Evolutionary conservation across 2,329 filamentous ascomycete species (phyloP).

Genomic region (Balansia obtecta): DNA sequence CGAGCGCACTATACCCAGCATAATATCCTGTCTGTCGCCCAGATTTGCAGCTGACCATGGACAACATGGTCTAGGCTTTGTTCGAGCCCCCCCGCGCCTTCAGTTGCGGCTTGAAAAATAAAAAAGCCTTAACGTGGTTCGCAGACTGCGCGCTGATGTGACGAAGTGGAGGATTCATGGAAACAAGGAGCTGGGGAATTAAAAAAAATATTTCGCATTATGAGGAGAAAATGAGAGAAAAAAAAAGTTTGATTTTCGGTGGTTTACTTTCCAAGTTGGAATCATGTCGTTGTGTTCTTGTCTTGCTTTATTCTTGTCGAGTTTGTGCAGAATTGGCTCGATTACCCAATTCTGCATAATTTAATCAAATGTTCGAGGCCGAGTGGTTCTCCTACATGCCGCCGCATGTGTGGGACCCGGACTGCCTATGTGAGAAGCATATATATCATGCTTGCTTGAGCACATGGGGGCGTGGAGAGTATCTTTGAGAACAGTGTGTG

Average conservation of each 20-base stretch:
- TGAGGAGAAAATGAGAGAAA: neutral
- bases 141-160: slow-evolving; percentile 3
- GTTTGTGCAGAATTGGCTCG: neutral
- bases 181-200: neutral
- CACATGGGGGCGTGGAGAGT: slow-evolving; percentile 1
- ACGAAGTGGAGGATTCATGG: neutral
- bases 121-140: neutral
- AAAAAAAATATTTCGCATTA: neutral
- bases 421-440: neutral
- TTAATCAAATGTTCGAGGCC: neutral
- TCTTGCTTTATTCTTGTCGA: neutral
- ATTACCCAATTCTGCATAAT: neutral
- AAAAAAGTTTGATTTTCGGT: neutral
- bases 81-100: neutral
- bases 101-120: neutral
- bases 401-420: neutral
- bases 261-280: neutral
- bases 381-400: neutral
- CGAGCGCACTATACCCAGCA: slow-evolving; percentile 26
- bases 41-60: slow-evolving; percentile 19
- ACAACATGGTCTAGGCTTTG: slow-evolving; percentile 14
- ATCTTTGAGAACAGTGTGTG: neutral
- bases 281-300: neutral
- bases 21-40: slow-evolving; percentile 26
- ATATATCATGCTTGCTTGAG: neutral